Evolutionary conservation across 1,139 yeast genomes (phyloP).

Genomic region (Sugiyamaella japonica): DNA sequence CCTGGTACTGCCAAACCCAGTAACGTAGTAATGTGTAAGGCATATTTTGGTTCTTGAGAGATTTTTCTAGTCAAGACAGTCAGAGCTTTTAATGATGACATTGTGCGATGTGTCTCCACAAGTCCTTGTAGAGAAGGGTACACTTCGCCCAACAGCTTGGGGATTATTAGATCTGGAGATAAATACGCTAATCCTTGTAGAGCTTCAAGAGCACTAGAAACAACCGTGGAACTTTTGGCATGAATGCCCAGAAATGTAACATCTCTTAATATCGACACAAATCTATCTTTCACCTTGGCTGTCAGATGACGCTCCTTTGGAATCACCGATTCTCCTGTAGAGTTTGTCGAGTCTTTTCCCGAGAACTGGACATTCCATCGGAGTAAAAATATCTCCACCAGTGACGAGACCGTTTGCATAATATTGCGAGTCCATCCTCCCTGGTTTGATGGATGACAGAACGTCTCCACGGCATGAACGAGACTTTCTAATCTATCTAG

Average conservation of each 20-base stretch:
- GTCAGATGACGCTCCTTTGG: slow-evolving; percentile 52
- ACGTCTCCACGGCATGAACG: slow-evolving; percentile 73
- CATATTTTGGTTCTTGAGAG: slow-evolving; percentile 61
- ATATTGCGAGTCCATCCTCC: slow-evolving; percentile 83
- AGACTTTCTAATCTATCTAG: slow-evolving; percentile 56
- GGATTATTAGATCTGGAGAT: slow-evolving; percentile 61
- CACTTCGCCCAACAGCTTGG: slow-evolving; percentile 65
- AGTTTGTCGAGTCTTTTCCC: slow-evolving; percentile 20
- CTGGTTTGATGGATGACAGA: slow-evolving; percentile 85
- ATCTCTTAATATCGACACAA: slow-evolving; percentile 59
- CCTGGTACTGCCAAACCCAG: slow-evolving; percentile 73
- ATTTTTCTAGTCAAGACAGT: slow-evolving; percentile 68
- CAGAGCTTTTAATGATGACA: slow-evolving; percentile 68
- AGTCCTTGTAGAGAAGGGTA: slow-evolving; percentile 81
- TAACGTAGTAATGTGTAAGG: slow-evolving; percentile 78
- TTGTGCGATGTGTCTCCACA: slow-evolving; percentile 78
- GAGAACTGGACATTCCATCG: slow-evolving; percentile 42
- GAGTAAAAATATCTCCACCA: slow-evolving; percentile 37
- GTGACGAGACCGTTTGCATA: slow-evolving; percentile 55
- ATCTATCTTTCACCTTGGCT: slow-evolving; percentile 46
- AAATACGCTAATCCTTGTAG: slow-evolving; percentile 66
- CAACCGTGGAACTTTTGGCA: slow-evolving; percentile 61
- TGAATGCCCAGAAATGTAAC: slow-evolving; percentile 73
- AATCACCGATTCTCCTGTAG: slow-evolving; percentile 35
- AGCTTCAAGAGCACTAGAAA: slow-evolving; percentile 60